Evolutionary conservation across 2,329 filamentous ascomycete genomes (phyloP).

Genomic region (Ascocoryne sarcoides): DNA sequence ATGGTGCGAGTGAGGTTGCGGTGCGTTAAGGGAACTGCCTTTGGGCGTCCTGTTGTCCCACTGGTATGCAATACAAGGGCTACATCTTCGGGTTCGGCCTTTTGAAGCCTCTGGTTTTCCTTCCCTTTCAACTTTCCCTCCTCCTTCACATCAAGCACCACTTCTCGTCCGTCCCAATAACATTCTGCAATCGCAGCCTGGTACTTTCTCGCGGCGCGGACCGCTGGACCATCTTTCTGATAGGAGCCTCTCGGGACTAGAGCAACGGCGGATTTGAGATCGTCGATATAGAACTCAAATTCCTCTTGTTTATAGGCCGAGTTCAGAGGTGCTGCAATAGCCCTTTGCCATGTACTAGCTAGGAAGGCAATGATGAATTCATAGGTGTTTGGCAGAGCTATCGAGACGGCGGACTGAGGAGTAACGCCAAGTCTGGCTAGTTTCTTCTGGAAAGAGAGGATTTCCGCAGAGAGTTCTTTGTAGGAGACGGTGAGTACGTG

Average conservation of each 20-base stretch:
- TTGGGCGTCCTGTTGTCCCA: constrained; percentile 76
- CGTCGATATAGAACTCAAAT: constrained; percentile 88
- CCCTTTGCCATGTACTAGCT: constrained; percentile 76
- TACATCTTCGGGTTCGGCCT: constrained; percentile 65
- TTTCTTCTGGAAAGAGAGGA: constrained; percentile 65
- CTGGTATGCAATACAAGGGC: constrained; percentile 78
- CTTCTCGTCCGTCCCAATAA: constrained; percentile 65
- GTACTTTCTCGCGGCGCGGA: constrained; percentile 70
- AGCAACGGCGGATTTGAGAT: constrained; percentile 70
- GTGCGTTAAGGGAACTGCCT: constrained; percentile 76
- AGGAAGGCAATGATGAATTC: constrained; percentile 84
- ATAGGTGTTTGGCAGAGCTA: constrained; percentile 76
- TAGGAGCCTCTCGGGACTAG: constrained; percentile 67
- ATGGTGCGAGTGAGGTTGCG: constrained; percentile 74
- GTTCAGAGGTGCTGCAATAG: constrained; percentile 78
- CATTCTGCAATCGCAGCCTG: constrained; percentile 79
- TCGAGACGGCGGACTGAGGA: constrained; percentile 64
- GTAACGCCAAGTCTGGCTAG: constrained; percentile 67
- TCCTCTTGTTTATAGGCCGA: constrained; percentile 82
- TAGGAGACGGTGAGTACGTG: constrained; percentile 60
- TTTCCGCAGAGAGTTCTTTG: constrained; percentile 54
- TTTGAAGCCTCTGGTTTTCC: constrained; percentile 37
- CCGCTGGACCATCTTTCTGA: constrained; percentile 57
- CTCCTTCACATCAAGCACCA: constrained; percentile 72
- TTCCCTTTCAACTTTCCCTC: constrained; percentile 54